phyloP scores from a whole-genome alignment of 1,284 basidiomycete genomes.

The Xerocomus nothofagi region DNA sequence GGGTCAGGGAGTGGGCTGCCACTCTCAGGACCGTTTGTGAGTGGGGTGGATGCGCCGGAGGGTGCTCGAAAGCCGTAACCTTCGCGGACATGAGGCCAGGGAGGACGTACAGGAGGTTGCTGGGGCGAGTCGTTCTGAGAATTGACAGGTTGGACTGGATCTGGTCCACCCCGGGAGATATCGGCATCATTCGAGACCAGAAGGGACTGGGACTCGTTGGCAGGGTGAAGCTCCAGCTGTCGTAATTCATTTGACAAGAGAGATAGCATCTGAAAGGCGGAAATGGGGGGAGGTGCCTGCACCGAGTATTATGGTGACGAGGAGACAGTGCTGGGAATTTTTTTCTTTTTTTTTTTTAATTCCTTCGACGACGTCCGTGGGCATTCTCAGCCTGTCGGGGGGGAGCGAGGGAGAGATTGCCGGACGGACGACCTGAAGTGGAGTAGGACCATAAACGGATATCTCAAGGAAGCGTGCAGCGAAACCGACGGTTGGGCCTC shows the following conservation, averaged over 20 bases:
- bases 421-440: conserved; percentile 4
- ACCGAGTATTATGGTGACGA: not conserved
- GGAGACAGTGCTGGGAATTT: not conserved
- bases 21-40: conserved; percentile 32
- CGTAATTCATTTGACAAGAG: conserved; percentile 29
- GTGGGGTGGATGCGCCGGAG: conserved; percentile 68
- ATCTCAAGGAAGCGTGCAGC: conserved; percentile 26
- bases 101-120: conserved; percentile 19
- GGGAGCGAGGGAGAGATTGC: not conserved
- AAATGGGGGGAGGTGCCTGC: not conserved
- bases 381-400: not conserved
- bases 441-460: conserved; percentile 21
- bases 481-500: conserved; percentile 7
- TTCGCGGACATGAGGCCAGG: conserved; percentile 50
- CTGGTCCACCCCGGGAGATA: conserved; percentile 6
- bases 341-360: not conserved
- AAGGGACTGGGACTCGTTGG: conserved; percentile 1
- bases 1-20: conserved; percentile 69
- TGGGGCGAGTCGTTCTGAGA: conserved; percentile 13
- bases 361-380: too few relatives aligned
- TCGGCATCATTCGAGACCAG: conserved; percentile 11
- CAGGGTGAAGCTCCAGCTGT: conserved; percentile 16
- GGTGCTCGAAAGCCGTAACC: conserved; percentile 79
- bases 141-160: not conserved
- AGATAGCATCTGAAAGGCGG: conserved; percentile 17